phyloP scores from a whole-genome alignment of 192 early-diverging fungal genomes.

The Mortierella claussenii region DNA sequence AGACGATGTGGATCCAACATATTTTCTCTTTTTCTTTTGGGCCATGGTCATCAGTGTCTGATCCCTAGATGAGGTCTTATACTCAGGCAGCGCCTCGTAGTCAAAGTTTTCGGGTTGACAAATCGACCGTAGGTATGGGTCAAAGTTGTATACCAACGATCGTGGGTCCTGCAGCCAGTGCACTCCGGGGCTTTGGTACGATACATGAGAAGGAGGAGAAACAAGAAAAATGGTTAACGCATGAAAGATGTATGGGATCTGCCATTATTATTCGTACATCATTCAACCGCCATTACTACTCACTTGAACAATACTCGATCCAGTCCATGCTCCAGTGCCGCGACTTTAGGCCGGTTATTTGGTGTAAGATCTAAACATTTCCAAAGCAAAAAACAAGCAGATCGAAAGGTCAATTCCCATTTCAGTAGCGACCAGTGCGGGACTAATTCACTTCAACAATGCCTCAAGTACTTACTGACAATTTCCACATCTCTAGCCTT shows the following conservation, averaged over 20 bases:
- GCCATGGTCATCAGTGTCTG: slow-evolving; percentile 63
- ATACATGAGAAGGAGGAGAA: background rate
- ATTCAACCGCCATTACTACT: no score
- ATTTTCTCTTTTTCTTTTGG: slow-evolving; percentile 58
- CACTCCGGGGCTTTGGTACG: slow-evolving; percentile 73
- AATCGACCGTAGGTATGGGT: slow-evolving; percentile 82
- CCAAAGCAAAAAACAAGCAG: no score
- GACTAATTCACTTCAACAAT: no score
- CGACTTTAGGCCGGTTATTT: slow-evolving; percentile 28
- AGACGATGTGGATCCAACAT: slow-evolving; percentile 91
- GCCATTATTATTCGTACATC: no score
- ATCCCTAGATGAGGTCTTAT: slow-evolving; percentile 85
- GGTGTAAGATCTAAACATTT: slow-evolving; percentile 36
- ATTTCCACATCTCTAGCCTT: slow-evolving; percentile 34
- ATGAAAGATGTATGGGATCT: background rate
- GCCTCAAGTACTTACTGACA: slow-evolving; percentile 18
- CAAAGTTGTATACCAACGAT: slow-evolving; percentile 81
- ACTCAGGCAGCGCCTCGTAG: slow-evolving; percentile 80
- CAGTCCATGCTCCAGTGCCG: slow-evolving; percentile 69
- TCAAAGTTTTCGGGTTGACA: slow-evolving; percentile 85
- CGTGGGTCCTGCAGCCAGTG: slow-evolving; percentile 84
- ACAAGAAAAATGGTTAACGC: background rate
- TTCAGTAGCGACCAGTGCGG: no score
- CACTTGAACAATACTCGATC: slow-evolving; percentile 75
- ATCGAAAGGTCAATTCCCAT: no score